These are phyloP conservation scores for Escovopsis sp. DNA, from an alignment of 2,329 filamentous ascomycete genomes.

Conservation along the genomic window DNA sequence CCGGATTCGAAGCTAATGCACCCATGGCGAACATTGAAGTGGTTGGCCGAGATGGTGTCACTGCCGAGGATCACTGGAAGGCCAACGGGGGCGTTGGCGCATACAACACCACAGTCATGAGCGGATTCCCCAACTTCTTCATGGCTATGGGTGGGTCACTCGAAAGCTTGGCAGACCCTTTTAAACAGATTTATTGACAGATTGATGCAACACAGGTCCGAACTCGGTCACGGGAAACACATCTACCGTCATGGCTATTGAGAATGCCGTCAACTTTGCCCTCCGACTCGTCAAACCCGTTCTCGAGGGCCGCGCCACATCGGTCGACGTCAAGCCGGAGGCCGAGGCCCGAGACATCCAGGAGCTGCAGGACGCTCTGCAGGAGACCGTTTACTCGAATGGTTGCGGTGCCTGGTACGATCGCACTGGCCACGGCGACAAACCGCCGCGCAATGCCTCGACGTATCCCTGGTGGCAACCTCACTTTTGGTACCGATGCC, in stretches of 20 bases:
- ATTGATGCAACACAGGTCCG: slow-evolving; percentile 26
- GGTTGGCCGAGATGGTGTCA: slow-evolving; percentile 32
- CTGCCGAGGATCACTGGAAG: slow-evolving; percentile 41
- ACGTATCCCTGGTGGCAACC: slow-evolving; percentile 22
- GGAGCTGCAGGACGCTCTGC: slow-evolving; percentile 18
- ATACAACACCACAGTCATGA: slow-evolving; percentile 43
- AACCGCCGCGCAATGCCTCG: slow-evolving; percentile 18
- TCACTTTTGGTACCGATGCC: slow-evolving; percentile 20
- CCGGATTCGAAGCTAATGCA: slow-evolving; percentile 42
- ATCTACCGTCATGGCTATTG: slow-evolving; percentile 42
- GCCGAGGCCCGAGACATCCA: slow-evolving; percentile 19
- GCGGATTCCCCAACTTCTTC: slow-evolving; percentile 52
- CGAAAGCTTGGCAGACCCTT: no score
- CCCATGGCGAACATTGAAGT: slow-evolving; percentile 40
- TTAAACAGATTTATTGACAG: not conserved
- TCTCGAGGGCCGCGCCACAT: slow-evolving; percentile 18
- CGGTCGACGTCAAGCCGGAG: slow-evolving; percentile 17
- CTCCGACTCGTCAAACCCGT: slow-evolving; percentile 41
- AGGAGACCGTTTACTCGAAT: slow-evolving; percentile 20
- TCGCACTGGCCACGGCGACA: slow-evolving; percentile 10
- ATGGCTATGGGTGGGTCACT: slow-evolving; percentile 33
- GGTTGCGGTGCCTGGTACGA: slow-evolving; percentile 26
- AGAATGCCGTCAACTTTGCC: slow-evolving; percentile 46
- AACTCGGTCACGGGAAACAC: slow-evolving; percentile 50
- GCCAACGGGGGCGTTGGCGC: slow-evolving; percentile 45